Percentiles rank a stretch among this genome's conserved stretches.
Conservation (phyloP, 805 yeast species). For the Schwanniomyces sp. region DNA sequence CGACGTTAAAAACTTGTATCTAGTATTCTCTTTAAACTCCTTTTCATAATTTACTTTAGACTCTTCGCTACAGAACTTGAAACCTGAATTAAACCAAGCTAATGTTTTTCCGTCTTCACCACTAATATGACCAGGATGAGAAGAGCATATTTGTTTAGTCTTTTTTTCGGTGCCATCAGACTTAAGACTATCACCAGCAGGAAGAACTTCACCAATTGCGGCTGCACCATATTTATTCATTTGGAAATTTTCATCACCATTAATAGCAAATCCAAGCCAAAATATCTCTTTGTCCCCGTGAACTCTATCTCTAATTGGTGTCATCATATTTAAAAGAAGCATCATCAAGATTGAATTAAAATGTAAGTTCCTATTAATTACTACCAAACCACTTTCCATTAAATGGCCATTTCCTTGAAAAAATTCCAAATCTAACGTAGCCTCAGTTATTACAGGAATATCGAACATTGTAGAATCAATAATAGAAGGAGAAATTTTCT, state of each 20-base stretch:
- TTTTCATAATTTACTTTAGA: constrained; percentile 30
- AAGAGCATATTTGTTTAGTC: constrained; percentile 35
- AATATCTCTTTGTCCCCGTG: constrained; percentile 33
- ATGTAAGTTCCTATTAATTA: constrained; percentile 24
- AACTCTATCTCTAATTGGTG: constrained; percentile 19
- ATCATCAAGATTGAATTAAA: constrained; percentile 24
- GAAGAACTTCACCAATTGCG: constrained; percentile 30
- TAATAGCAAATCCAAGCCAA: constrained; percentile 27
- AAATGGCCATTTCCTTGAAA: constrained; percentile 40
- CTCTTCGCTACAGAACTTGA: constrained; percentile 37
- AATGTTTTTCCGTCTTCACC: constrained; percentile 31
- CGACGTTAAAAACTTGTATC: constrained; percentile 23
- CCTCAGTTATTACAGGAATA: constrained; percentile 30
- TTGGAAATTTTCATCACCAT: constrained; percentile 26
- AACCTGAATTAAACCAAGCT: constrained; percentile 46
- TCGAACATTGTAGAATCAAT: constrained; percentile 31
- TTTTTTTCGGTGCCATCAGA: constrained; percentile 12
- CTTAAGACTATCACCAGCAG: constrained; percentile 19
- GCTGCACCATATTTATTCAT: constrained; percentile 26
- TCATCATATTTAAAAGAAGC: constrained; percentile 27
- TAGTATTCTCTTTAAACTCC: constrained; percentile 22
- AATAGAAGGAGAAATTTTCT: constrained; percentile 25
- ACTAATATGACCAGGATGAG: constrained; percentile 45
- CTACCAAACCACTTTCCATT: constrained; percentile 33
- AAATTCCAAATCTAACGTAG: constrained; percentile 27